These are phyloP conservation scores for Endotrypanum monterogeii DNA, from an alignment of 208 protist species.

Conservation along the genomic window DNA sequence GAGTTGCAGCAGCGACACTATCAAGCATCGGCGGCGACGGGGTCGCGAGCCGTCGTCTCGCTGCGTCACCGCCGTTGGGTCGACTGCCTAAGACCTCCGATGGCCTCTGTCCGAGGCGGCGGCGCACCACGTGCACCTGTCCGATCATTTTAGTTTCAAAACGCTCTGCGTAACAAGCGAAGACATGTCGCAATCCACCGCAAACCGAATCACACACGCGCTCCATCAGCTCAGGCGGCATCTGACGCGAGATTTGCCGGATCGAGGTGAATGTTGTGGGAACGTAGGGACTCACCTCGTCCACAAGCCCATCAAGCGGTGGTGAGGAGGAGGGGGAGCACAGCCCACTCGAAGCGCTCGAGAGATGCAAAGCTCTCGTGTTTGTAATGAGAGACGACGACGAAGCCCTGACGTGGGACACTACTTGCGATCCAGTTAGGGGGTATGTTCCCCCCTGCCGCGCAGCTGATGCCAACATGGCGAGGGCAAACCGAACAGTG, in stretches of 20 bases:
- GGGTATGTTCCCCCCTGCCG: neutral
- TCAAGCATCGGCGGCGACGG: neutral
- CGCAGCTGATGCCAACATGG: neutral
- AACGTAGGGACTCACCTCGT: slow-evolving; percentile 36
- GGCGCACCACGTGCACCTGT: slow-evolving; percentile 18
- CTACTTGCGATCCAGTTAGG: neutral
- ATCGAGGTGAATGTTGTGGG: slow-evolving; percentile 60
- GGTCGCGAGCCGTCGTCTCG: neutral
- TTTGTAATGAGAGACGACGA: neutral
- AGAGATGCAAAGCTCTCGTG: neutral
- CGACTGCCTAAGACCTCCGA: neutral
- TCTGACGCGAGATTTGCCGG: slow-evolving; percentile 49
- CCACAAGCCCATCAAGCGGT: slow-evolving; percentile 6
- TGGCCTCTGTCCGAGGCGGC: neutral
- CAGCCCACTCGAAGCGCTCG: neutral
- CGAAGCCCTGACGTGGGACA: neutral
- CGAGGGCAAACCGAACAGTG: neutral
- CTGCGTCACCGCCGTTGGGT: neutral
- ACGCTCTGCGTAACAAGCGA: slow-evolving; percentile 18
- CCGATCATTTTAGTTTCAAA: slow-evolving; percentile 34
- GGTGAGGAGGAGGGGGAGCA: neutral
- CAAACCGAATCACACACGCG: slow-evolving; percentile 18
- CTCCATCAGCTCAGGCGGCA: slow-evolving; percentile 62
- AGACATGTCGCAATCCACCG: slow-evolving; percentile 14
- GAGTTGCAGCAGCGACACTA: neutral